phyloP scores from a whole-genome alignment of 2,329 filamentous ascomycete genomes.

The Xylariaceae sp. region DNA sequence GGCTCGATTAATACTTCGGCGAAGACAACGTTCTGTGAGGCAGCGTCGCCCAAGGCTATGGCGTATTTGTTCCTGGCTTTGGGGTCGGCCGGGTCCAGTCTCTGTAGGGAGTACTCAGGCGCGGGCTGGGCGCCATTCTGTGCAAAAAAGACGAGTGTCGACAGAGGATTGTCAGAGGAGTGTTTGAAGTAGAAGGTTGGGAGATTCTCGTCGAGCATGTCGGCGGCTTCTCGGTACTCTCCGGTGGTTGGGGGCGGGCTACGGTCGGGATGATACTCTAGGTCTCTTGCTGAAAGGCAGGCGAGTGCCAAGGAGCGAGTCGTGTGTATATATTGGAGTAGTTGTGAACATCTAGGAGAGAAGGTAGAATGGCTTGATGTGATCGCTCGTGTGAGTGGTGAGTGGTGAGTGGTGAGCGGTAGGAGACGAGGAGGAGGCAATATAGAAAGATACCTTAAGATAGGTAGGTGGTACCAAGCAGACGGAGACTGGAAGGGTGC shows the following conservation, averaged over 20 bases:
- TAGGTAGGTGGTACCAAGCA: too few relatives aligned
- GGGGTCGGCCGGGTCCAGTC: constrained; percentile 66
- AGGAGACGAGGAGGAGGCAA: too few relatives aligned
- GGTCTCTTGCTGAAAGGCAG: too few relatives aligned
- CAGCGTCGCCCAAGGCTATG: constrained; percentile 77
- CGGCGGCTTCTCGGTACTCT: constrained; percentile 8
- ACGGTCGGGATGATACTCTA: too few relatives aligned
- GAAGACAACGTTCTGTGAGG: constrained; percentile 75
- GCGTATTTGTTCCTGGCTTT: constrained; percentile 80
- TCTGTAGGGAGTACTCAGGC: constrained; percentile 75
- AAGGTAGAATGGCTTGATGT: too few relatives aligned
- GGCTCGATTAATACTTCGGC: constrained; percentile 82
- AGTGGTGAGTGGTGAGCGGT: too few relatives aligned
- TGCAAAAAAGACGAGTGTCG: constrained; percentile 55
- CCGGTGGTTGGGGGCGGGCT: too few relatives aligned
- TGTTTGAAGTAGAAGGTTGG: constrained; percentile 61
- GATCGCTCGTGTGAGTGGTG: too few relatives aligned
- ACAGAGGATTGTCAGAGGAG: constrained; percentile 47
- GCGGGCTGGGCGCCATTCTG: constrained; percentile 77
- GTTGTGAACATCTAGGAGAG: too few relatives aligned
- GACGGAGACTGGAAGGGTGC: not conserved
- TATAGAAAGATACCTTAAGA: not conserved
- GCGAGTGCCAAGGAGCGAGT: too few relatives aligned
- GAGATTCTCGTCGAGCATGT: constrained; percentile 92
- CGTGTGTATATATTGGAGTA: too few relatives aligned